phyloP scores from a whole-genome alignment of 2,329 filamentous ascomycete species.

The Drechslerella dactyloides region DNA sequence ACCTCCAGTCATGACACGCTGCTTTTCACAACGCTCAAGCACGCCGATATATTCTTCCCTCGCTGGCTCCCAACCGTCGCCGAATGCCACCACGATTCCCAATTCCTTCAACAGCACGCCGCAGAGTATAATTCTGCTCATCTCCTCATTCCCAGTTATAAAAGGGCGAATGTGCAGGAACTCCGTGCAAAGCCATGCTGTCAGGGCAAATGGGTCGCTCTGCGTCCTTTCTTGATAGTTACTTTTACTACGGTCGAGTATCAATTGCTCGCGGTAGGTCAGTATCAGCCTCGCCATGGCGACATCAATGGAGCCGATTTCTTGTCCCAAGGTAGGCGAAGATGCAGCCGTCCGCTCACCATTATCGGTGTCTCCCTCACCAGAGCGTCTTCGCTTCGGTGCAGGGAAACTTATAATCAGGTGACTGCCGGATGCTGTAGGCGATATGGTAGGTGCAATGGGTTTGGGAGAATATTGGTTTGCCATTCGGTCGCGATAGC shows the following conservation, averaged over 20 bases:
- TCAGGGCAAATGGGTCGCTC: slow-evolving; percentile 35
- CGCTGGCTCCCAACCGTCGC: slow-evolving; percentile 20
- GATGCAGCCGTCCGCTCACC: too few relatives aligned
- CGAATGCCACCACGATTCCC: slow-evolving; percentile 17
- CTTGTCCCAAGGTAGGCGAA: slow-evolving; percentile 1
- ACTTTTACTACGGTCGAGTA: slow-evolving; percentile 13
- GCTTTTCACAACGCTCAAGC: slow-evolving; percentile 17
- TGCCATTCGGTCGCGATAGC: slow-evolving; percentile 26
- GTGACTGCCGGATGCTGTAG: too few relatives aligned
- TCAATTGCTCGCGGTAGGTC: slow-evolving; percentile 24
- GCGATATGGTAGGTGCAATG: not conserved
- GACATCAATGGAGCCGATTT: too few relatives aligned
- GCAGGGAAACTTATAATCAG: too few relatives aligned
- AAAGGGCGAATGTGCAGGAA: slow-evolving; percentile 41
- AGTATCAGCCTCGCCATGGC: slow-evolving; percentile 32
- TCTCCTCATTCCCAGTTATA: slow-evolving; percentile 28
- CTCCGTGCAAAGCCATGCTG: slow-evolving; percentile 21
- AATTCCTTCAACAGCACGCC: slow-evolving; percentile 37
- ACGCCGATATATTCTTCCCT: slow-evolving; percentile 27
- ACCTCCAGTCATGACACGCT: slow-evolving; percentile 2
- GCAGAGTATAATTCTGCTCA: slow-evolving; percentile 38
- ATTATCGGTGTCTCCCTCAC: too few relatives aligned
- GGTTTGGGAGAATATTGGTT: not conserved
- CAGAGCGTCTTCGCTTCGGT: too few relatives aligned
- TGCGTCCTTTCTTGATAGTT: not conserved